A percentile compares a stretch with the other conserved stretches of the same genome.
phyloP scores from a whole-genome alignment of 2,329 filamentous ascomycete genomes.

The Zasmidium citrigriseum region DNA sequence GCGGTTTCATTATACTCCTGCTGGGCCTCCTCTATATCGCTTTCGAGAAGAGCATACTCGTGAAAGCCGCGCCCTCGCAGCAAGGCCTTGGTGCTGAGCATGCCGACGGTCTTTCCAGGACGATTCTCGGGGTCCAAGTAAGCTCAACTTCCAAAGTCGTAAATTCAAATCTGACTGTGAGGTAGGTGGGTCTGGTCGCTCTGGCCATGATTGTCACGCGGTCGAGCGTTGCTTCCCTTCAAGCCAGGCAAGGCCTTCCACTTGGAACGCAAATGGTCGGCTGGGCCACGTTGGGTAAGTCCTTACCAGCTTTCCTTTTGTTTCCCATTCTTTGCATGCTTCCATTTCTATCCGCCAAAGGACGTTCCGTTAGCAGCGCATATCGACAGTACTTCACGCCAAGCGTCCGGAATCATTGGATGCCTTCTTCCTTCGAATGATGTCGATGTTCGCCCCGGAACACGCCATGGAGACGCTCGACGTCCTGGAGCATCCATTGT shows the following conservation, averaged over 20 bases:
- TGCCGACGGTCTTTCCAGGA: conserved; percentile 54
- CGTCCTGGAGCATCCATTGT: conserved; percentile 18
- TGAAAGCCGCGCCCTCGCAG: conserved; percentile 39
- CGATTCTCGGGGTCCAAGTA: conserved; percentile 65
- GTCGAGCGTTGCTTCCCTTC: conserved; percentile 80
- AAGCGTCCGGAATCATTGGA: neutral
- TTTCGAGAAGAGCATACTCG: conserved; percentile 69
- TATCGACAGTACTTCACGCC: neutral
- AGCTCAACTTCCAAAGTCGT: conserved; percentile 40
- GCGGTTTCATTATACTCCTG: conserved; percentile 74
- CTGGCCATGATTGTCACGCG: conserved; percentile 84
- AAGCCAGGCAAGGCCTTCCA: conserved; percentile 81
- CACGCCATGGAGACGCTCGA: conserved; percentile 17
- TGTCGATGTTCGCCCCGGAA: conserved; percentile 16
- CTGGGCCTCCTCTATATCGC: conserved; percentile 76
- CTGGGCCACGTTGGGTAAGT: conserved; percentile 72
- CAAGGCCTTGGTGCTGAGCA: conserved; percentile 30
- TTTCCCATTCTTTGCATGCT: neutral
- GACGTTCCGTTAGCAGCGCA: neutral
- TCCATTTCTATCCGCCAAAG: neutral
- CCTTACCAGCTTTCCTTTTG: neutral
- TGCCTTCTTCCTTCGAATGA: neutral
- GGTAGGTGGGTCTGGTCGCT: conserved; percentile 71
- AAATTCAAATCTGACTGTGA: conserved; percentile 7
- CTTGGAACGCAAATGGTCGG: conserved; percentile 84